Conservation (phyloP, 108 stramenopile species). For the Nitzschia putrida region DNA sequence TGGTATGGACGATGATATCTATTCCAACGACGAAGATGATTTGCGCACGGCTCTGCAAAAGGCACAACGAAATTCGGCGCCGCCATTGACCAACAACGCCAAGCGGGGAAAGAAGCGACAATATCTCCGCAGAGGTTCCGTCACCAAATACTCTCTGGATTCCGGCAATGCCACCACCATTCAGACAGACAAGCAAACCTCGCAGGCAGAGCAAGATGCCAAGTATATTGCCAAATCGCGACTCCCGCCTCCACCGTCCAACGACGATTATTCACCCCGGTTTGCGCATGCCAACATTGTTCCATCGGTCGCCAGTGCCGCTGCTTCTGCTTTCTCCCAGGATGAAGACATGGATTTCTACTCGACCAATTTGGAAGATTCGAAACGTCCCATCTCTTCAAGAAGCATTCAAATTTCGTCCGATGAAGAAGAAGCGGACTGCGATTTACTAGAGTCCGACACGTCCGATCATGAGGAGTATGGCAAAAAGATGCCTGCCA, state of each 20-base stretch:
- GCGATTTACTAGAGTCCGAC: background rate
- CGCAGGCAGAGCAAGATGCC: background rate
- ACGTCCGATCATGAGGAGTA: background rate
- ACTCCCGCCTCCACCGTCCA: slow-evolving; percentile 4
- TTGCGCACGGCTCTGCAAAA: no score
- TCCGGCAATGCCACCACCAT: background rate
- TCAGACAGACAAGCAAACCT: background rate
- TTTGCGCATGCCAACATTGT: background rate
- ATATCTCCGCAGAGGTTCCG: background rate
- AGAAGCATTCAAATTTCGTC: background rate
- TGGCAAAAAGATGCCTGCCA: background rate
- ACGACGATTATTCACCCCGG: background rate
- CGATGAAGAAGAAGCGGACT: background rate
- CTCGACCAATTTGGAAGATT: slow-evolving; percentile 4
- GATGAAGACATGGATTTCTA: slow-evolving; percentile 8
- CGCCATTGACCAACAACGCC: background rate
- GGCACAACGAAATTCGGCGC: no score
- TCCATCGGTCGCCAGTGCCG: background rate
- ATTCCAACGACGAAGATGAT: no score
- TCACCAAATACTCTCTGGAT: slow-evolving; percentile 3
- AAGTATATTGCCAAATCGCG: background rate
- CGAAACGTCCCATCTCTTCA: background rate
- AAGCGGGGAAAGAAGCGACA: background rate
- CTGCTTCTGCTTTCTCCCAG: background rate
- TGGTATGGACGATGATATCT: background rate